A percentile compares a stretch with the other conserved stretches of the same genome.
Evolutionary conservation across 495 filamentous ascomycete genomes (phyloP).

Genomic region (Pseudomonodictys pantanalensis): DNA sequence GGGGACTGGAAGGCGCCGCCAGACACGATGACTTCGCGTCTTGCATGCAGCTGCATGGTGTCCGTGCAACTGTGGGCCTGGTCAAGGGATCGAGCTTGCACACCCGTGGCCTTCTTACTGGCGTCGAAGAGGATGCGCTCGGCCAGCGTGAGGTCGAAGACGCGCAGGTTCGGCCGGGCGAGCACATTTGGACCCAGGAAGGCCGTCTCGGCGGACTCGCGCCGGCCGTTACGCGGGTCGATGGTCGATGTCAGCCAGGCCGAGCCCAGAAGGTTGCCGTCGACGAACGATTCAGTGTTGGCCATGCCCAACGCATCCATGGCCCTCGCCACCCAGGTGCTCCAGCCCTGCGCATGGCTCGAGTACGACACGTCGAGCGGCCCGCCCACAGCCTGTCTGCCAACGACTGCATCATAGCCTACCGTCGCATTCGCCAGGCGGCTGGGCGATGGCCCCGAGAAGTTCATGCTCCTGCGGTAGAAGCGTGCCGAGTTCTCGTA

Average conservation of each 20-base stretch:
- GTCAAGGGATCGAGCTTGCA: too few relatives aligned
- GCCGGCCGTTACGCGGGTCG: constrained; percentile 26
- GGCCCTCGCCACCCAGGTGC: constrained; percentile 41
- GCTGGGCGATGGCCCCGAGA: too few relatives aligned
- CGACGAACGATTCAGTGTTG: constrained; percentile 36
- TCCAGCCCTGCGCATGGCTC: too few relatives aligned
- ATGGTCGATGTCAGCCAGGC: constrained; percentile 36
- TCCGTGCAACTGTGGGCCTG: constrained; percentile 34
- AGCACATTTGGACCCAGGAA: constrained; percentile 9
- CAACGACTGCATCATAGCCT: too few relatives aligned
- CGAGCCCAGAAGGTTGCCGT: constrained; percentile 40
- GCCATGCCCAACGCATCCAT: constrained; percentile 41
- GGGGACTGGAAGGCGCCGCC: constrained; percentile 42
- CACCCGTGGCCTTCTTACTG: constrained; percentile 39
- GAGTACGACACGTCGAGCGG: too few relatives aligned
- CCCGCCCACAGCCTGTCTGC: too few relatives aligned
- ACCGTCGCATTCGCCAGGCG: too few relatives aligned
- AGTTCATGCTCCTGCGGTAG: too few relatives aligned
- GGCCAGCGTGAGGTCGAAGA: constrained; percentile 39
- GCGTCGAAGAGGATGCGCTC: constrained; percentile 43
- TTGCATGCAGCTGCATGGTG: constrained; percentile 40
- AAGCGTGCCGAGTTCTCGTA: too few relatives aligned
- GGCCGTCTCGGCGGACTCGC: constrained; percentile 30
- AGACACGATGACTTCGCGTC: constrained; percentile 40
- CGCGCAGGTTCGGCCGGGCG: constrained; percentile 27